A percentile compares a stretch with the other conserved stretches of the same genome.
phyloP scores from a whole-genome alignment of 257 asterid species.

The Craterostigma plantagineum region DNA sequence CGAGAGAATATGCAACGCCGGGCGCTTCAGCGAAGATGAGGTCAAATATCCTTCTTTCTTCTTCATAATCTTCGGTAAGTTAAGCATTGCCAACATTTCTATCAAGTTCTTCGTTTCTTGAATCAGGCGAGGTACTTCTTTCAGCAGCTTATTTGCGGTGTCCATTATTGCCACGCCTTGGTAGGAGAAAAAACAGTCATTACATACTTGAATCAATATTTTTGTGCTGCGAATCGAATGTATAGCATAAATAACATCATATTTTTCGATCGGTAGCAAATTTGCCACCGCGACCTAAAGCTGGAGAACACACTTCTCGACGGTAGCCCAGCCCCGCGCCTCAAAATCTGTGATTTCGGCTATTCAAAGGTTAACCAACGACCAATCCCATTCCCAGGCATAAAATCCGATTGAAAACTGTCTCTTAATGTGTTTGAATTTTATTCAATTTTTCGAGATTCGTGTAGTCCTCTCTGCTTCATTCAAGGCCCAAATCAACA shows the following conservation, averaged over 20 bases:
- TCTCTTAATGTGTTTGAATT: neutral
- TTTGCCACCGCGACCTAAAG: slow-evolving; percentile 59
- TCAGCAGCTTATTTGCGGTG: slow-evolving; percentile 35
- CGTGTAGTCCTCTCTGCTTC: slow-evolving; percentile 41
- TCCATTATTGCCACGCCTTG: slow-evolving; percentile 35
- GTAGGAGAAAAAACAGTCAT: slow-evolving; percentile 9
- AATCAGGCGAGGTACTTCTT: slow-evolving; percentile 32
- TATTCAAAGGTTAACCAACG: slow-evolving; percentile 18
- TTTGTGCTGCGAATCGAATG: too few relatives aligned
- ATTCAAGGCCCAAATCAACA: slow-evolving; percentile 54
- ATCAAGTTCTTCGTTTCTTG: neutral
- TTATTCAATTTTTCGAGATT: neutral
- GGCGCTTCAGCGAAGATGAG: slow-evolving; percentile 57
- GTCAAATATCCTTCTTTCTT: slow-evolving; percentile 4
- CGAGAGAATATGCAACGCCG: slow-evolving; percentile 44
- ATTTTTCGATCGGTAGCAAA: slow-evolving; percentile 28
- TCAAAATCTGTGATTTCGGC: slow-evolving; percentile 40
- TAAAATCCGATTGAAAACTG: too few relatives aligned
- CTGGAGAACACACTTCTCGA: slow-evolving; percentile 56
- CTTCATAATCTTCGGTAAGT: neutral
- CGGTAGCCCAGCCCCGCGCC: slow-evolving; percentile 64
- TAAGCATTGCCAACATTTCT: neutral
- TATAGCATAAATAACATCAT: neutral
- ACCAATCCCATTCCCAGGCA: too few relatives aligned
- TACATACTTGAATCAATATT: too few relatives aligned